Base-by-base conservation (phyloP, 2,329 filamentous ascomycete genomes). In the Sclerotinia minor region DNA sequence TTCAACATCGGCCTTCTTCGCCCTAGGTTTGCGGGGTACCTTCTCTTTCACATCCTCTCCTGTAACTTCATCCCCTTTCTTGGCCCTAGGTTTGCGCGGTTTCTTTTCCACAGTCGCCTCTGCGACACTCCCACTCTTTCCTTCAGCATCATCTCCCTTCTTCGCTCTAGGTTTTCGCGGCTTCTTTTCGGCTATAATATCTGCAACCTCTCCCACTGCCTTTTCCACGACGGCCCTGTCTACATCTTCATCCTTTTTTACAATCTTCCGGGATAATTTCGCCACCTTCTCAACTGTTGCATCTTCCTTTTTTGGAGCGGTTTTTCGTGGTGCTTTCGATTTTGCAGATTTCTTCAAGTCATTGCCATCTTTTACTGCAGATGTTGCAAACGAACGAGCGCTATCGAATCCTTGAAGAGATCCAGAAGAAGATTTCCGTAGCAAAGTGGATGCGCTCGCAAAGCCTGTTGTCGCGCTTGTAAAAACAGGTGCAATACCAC, bases 361-460 rank as follows among this genome's bases (percentile, higher is more conserved):
- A 77, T 72, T 61, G 74, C 73, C 72, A 78, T 78, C 53, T 5
- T 49, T 9, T n/a, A 26, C 45, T 13, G 26, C 24, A 21, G 50
- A 58, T 15, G 47, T 44, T 26, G 9, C 19, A 19, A 67, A 65
- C 49, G 67, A 53, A 35, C n/a, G 49, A 59, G 65, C 61, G 4
- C 29, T 41, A 54, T 71, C 66, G 21, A 67, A 26, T 32, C 29
- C 61, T 44, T 67, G 64, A 19, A 67, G 19, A 60, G 59, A 59
- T 44, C 64, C 29, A 35, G 58, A 54, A 19, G n/a, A 66, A 58
- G 9, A 24, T 54, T 52, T 71, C 61, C 11, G 24, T 32, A 71
- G 54, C 11, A 75, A 71, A 29, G 73, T 78, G 15, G 80, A 76
- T 35, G 82, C 80, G 68, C 78, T 82, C 2, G 80, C 80, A 65